Base-by-base conservation (phyloP, 768 basidiomycete genomes). In the Xerocomellus intermedius region DNA sequence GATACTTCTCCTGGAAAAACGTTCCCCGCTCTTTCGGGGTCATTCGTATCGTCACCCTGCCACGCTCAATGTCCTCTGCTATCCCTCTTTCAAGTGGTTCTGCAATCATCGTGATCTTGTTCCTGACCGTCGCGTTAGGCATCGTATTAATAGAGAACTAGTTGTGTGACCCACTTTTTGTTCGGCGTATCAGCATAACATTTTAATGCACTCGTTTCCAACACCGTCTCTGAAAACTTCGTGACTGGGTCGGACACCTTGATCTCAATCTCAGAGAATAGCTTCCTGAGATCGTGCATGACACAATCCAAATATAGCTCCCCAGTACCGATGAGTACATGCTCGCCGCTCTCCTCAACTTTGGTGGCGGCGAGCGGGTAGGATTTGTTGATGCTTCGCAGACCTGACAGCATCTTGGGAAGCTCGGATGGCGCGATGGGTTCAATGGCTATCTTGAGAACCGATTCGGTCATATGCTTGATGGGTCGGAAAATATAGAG, bases 141-240 rank as follows among this genome's bases (percentile, higher is more conserved):
- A 50, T 42, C 42, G 24, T 16, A 21, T 44, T 26, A 50, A 49
- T 57, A 24, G 50, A 50, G n/a, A 10, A 53, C 48, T 17, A 37
- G 28, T 24, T 4, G 16, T 16, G 28, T 28, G 36, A 73, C 89
- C 59, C 64, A 95, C 94, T 93, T 94, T 76, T 99, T 98, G 75
- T 99, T 99, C 7, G 97, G 97, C 30, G 97, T 98, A 64, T 98
- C 97, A 17, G 97, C 97, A 71, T 99, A 99, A 68, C 96, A 98
- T 74, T 98, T 99, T 59, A 99, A 74, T 4, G 96, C 97, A 61
- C 91, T 94, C 32, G 96, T 98, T 78, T 99, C 97, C 61, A 98
- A 77, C 21, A 98, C 96, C 2, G 97, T 99, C 77, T 99, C 97
- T 68, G 92, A 91, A 76, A 99, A 99, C 68, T 94, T 93, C 16